These are phyloP conservation scores for Allium cepa DNA, from an alignment of 106 monocot genomes.

Conservation along the genomic window DNA sequence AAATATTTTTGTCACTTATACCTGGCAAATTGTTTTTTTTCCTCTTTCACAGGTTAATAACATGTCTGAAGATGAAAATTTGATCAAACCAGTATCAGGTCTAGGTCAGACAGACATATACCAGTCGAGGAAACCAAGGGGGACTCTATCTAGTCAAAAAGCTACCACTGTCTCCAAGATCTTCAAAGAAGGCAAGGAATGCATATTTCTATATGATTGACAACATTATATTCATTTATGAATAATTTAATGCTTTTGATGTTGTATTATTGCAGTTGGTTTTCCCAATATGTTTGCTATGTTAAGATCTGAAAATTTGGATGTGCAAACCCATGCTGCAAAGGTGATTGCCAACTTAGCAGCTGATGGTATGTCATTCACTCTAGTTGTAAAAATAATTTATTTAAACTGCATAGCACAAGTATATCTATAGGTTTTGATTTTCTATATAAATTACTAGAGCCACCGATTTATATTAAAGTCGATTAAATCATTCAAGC, in stretches of 20 bases:
- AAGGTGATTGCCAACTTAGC: slow-evolving; percentile 89
- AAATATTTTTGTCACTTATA: too few species aligned
- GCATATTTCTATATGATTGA: not conserved
- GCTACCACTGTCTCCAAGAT: slow-evolving; percentile 44
- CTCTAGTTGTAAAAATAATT: too few species aligned
- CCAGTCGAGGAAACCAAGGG: slow-evolving; percentile 36
- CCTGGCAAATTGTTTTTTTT: slow-evolving; percentile 6
- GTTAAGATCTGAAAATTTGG: slow-evolving; percentile 59
- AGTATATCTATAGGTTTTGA: too few species aligned
- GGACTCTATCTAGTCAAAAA: slow-evolving; percentile 32
- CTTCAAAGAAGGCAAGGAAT: slow-evolving; percentile 55
- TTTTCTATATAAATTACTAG: too few species aligned
- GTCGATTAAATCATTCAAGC: not conserved
- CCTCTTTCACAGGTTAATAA: slow-evolving; percentile 4
- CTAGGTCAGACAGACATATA: slow-evolving; percentile 10
- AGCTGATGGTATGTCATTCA: slow-evolving; percentile 56
- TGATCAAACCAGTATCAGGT: slow-evolving; percentile 17
- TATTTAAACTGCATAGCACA: too few species aligned
- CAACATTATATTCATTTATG: not conserved
- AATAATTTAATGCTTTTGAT: slow-evolving; percentile 3
- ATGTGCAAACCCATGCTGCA: slow-evolving; percentile 57
- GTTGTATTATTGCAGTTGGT: slow-evolving; percentile 43
- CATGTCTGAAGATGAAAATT: slow-evolving; percentile 5
- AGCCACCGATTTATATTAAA: not conserved
- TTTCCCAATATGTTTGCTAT: slow-evolving; percentile 46